Evolutionary conservation across 2,329 filamentous ascomycete species (phyloP).

Genomic region (Remersonia thermophila): DNA sequence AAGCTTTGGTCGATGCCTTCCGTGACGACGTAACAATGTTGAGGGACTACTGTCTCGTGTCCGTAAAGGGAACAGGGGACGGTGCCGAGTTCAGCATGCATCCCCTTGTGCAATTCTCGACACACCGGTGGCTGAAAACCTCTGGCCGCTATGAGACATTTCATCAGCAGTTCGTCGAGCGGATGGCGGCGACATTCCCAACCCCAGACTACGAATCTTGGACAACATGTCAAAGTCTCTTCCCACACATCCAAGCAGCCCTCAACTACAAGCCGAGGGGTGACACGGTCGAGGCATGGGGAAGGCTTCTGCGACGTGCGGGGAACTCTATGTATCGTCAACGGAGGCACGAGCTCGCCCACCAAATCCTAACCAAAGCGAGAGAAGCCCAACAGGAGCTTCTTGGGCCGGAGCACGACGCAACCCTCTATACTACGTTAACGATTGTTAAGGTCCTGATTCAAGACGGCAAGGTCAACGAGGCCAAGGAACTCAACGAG

Average conservation of each 20-base stretch:
- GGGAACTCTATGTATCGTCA: slow-evolving; percentile 15
- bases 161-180: slow-evolving; percentile 20
- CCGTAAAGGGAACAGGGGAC: slow-evolving; percentile 9
- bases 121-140: slow-evolving; percentile 22
- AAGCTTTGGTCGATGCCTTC: slow-evolving; percentile 11
- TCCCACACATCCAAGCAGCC: slow-evolving; percentile 19
- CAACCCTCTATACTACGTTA: slow-evolving; percentile 4
- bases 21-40: slow-evolving; percentile 25
- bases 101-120: slow-evolving; percentile 28
- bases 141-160: slow-evolving; percentile 19
- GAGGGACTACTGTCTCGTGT: slow-evolving; percentile 26
- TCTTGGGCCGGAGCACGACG: slow-evolving; percentile 5
- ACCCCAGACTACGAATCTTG: slow-evolving; percentile 21
- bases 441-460: slow-evolving; percentile 3
- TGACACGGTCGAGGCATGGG: slow-evolving; percentile 8
- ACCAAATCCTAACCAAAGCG: slow-evolving; percentile 8
- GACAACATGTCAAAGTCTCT: slow-evolving; percentile 21
- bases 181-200: slow-evolving; percentile 20
- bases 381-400: slow-evolving; percentile 2
- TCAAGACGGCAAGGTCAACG: slow-evolving; percentile 4
- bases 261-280: slow-evolving; percentile 7
- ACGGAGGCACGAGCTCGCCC: slow-evolving; percentile 10
- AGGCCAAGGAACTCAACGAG: slow-evolving; percentile 1
- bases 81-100: slow-evolving; percentile 33
- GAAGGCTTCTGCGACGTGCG: slow-evolving; percentile 15